These are phyloP conservation scores for Trichosanthes cucumerina DNA, from an alignment of 306 rosid species.

Conservation along the genomic window DNA sequence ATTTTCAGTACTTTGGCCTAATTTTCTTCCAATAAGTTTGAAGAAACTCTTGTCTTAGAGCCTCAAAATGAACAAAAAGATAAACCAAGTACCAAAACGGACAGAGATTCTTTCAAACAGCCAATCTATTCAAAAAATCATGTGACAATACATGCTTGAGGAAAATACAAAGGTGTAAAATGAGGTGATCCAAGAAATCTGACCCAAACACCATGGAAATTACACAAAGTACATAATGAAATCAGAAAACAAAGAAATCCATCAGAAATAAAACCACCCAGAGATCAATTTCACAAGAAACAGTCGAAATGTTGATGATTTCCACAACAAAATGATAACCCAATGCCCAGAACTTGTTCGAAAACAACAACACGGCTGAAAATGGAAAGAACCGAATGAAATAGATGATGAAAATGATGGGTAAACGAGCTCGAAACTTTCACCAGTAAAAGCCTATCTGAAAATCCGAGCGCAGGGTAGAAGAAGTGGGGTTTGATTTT, in stretches of 20 bases:
- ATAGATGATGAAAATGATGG: constrained; percentile 1
- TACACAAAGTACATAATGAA: background rate
- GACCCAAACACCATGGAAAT: background rate
- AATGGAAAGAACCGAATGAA: background rate
- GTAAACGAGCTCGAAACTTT: background rate
- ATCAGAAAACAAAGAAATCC: background rate
- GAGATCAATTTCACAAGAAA: background rate
- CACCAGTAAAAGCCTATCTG: constrained; percentile 10
- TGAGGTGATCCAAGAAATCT: background rate
- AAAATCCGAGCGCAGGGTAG: background rate
- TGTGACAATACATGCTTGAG: background rate
- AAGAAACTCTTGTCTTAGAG: background rate
- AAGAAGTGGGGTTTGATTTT: background rate
- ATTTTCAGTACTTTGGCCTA: background rate
- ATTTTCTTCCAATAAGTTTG: background rate
- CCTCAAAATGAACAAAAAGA: background rate
- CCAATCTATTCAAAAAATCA: background rate
- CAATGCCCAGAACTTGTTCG: background rate
- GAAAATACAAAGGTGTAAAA: background rate
- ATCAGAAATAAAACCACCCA: background rate
- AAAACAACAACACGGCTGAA: background rate
- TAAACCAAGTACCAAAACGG: background rate
- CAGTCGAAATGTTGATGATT: background rate
- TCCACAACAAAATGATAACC: background rate
- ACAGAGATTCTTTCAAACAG: background rate